Conservation (phyloP, 768 basidiomycete species). For the Amanita exitialis region DNA sequence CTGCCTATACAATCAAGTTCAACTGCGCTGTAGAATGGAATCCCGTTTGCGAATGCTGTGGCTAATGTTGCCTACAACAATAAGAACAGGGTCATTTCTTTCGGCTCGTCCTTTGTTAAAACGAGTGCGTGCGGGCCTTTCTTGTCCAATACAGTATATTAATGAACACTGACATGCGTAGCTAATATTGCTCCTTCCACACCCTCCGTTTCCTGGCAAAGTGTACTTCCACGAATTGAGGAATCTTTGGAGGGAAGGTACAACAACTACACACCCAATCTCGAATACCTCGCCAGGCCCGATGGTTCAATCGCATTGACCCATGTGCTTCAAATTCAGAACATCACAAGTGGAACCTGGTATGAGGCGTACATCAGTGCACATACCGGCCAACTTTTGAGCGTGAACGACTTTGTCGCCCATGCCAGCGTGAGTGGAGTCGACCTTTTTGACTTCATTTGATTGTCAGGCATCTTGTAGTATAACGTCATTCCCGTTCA, state of each 20-base stretch:
- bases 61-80: constrained; percentile 24
- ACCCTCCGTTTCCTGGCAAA: constrained; percentile 24
- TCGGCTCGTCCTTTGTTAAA: constrained; percentile 24
- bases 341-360: constrained; percentile 30
- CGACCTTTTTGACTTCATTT: constrained; percentile 36
- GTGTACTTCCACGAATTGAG: no score
- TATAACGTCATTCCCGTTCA: constrained; percentile 34
- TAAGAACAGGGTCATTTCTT: constrained; percentile 19
- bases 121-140: constrained; percentile 17
- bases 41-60: constrained; percentile 27
- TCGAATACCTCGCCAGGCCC: constrained; percentile 33
- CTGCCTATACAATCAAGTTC: background rate
- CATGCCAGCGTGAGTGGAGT: no score
- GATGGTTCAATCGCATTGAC: constrained; percentile 26
- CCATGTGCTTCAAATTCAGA: constrained; percentile 28
- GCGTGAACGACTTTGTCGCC: no score
- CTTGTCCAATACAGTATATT: background rate
- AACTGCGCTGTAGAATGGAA: constrained; percentile 14
- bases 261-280: constrained; percentile 24
- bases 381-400: constrained; percentile 36
- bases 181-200: constrained; percentile 25
- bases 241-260: no score
- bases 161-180: constrained; percentile 1
- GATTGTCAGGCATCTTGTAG: constrained; percentile 12
- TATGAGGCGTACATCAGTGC: constrained; percentile 52